Percentiles rank a stretch among this genome's conserved stretches.
Conservation (phyloP, 352 stramenopile species). For the Elongisporangium undulatum region DNA sequence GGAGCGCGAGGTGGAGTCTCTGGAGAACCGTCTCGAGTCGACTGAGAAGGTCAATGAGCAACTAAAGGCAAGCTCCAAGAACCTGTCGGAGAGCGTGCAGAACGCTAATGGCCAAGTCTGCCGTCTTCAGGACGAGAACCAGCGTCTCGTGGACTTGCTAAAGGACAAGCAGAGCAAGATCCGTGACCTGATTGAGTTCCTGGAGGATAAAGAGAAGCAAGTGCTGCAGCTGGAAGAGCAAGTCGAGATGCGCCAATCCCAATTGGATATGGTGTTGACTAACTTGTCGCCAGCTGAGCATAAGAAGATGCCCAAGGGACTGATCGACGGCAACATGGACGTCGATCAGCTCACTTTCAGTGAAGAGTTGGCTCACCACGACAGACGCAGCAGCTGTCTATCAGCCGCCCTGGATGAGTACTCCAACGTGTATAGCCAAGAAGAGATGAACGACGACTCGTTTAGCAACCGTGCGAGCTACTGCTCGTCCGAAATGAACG, state of each 20-base stretch:
- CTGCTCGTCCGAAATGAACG: slow-evolving; percentile 18
- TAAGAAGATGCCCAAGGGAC: neutral
- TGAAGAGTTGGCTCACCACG: neutral
- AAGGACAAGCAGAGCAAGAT: slow-evolving; percentile 62
- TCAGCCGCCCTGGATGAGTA: slow-evolving; percentile 22
- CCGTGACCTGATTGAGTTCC: slow-evolving; percentile 40
- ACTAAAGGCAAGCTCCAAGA: slow-evolving; percentile 50
- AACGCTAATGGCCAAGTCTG: slow-evolving; percentile 47
- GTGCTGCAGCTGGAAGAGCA: slow-evolving; percentile 62
- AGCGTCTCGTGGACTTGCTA: slow-evolving; percentile 34
- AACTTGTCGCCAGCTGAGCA: slow-evolving; percentile 1
- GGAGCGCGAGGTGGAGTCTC: slow-evolving; percentile 58
- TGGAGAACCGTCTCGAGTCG: slow-evolving; percentile 46
- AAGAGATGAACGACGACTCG: slow-evolving; percentile 8
- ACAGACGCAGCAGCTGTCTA: slow-evolving; percentile 14
- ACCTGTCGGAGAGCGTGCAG: slow-evolving; percentile 38
- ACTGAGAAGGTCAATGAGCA: slow-evolving; percentile 53
- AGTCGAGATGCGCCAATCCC: slow-evolving; percentile 39
- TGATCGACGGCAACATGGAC: neutral
- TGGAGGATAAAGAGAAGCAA: slow-evolving; percentile 66
- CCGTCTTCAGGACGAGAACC: slow-evolving; percentile 55
- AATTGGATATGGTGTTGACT: slow-evolving; percentile 44
- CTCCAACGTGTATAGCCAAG: slow-evolving; percentile 5
- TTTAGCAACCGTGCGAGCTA: slow-evolving; percentile 21
- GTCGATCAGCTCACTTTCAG: neutral